Base-by-base conservation (phyloP, 2,329 filamentous ascomycete genomes). In the Xylariaceae sp. region DNA sequence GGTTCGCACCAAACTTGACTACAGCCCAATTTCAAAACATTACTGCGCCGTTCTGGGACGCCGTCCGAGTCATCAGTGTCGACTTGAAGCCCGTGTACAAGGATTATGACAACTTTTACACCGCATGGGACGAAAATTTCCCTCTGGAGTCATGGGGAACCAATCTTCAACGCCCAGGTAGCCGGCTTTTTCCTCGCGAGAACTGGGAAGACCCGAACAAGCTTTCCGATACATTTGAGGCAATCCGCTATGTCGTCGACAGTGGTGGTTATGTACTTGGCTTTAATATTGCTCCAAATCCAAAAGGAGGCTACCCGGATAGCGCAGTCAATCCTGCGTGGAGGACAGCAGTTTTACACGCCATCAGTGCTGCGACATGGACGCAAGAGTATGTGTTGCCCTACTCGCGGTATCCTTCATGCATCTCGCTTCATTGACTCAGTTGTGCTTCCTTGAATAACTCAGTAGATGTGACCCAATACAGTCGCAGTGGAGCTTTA, bases 101-200 rank as follows among this genome's bases (percentile, higher is more conserved):
- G 10, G 67, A 68, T 50, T 69, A 70, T 48, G 77, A 77, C 62
- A 75, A 73, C 23, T 67, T 70, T 23, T 72, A 73, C 42, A 59
- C 64, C n/a, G 64, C 64, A 4, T 67, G 64, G 64, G 58, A 66
- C 36, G 56, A 55, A 13, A 61, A 39, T 4, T 66, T 67, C 37
- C 62, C 64, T 8, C 55, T 64, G 11, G 64, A 66, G 37, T 58
- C 72, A 21, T 68, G 68, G 36, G 62, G 61, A 2, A 64, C 64
- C 5, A 67, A 67, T 56, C 57, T 70, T 7, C 64, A 64, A 24
- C 72, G 71, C 13, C 52, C 57, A 1, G 75, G 68, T 3, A 74
- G 70, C 18, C 72, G 76, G 10, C 67, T 79, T 4, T 72, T 78
- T 32, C 76, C 76, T 0, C 67, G 67, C 16, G 64, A 67, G 24